Evolutionary conservation across 495 filamentous ascomycete genomes (phyloP).

Genomic region (Lasiosphaeria ovina): DNA sequence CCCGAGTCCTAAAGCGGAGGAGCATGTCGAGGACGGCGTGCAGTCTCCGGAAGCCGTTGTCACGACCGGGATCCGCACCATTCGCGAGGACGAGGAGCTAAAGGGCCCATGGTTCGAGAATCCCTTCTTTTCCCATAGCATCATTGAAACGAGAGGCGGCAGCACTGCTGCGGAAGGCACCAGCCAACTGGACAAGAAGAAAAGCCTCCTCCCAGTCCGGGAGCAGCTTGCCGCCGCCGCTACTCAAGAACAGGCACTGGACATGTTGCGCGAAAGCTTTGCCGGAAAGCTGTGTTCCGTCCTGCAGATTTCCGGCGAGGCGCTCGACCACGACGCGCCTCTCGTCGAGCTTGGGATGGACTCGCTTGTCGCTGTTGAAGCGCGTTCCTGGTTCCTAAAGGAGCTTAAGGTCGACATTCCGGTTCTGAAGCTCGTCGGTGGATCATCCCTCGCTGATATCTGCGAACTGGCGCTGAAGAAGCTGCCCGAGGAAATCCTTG

Average conservation of each 20-base stretch:
- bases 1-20: background rate
- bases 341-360: constrained; percentile 30
- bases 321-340: constrained; percentile 2
- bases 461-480: background rate
- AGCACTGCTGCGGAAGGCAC: too few relatives aligned
- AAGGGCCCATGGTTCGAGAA: too few relatives aligned
- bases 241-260: background rate
- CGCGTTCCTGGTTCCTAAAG: constrained; percentile 35
- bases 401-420: constrained; percentile 24
- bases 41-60: background rate
- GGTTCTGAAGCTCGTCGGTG: constrained; percentile 19
- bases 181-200: too few relatives aligned
- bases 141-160: too few relatives aligned
- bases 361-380: constrained; percentile 35
- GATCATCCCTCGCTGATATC: constrained; percentile 10
- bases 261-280: constrained; percentile 2
- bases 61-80: background rate
- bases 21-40: background rate
- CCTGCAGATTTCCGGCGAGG: constrained; percentile 4
- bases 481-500: too few relatives aligned
- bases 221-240: background rate
- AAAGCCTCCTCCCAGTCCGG: too few relatives aligned
- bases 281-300: background rate
- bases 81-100: too few relatives aligned
- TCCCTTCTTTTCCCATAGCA: too few relatives aligned